Base-by-base conservation (phyloP, 2,329 filamentous ascomycete species). In the Trichoderma citrinoviride region DNA sequence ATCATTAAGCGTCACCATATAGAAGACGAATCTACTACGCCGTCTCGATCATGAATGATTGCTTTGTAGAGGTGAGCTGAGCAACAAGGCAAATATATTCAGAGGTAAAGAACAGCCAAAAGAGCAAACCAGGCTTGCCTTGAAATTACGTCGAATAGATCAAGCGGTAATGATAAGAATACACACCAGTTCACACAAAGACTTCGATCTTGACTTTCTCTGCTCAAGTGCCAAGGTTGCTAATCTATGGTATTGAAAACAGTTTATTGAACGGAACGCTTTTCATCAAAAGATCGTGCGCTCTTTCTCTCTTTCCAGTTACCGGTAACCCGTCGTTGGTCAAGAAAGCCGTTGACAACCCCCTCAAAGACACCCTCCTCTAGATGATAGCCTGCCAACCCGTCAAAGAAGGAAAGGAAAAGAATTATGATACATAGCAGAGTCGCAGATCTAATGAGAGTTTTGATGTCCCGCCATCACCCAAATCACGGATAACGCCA, bases 401-500 rank as follows among this genome's bases (percentile, higher is more conserved):
- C 27, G 14, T 27, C 10, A 10, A 23, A 10, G n/a, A 43, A 23
- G n/a, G 7, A 54, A 19, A 27, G 4, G 12, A 17, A 46, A 23
- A 7, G 12, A 47, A 41, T 37, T 37, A 27, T 21, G 15, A 40
- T 47, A 49, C 37, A 41, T n/a, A 5, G 5, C 47, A 33, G 10
- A 14, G 3, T 37, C 33, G 25, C 40, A 41, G 29, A 43, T 64
- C 52, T 64, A 64, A 41, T 23, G 43, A 41, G 15, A 12, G 25
- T 62, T 27, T 21, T 21, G 44, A 21, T 21, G 29, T 29, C 19
- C 47, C 4, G 23, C 12, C 47, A 50, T 17, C 33, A 21, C 29
- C 21, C 44, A 53, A n/a, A 25, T 12, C 14, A 23, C 46, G 33
- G 47, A 44, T 17, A 62, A 64, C 43, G 61, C 61, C 52, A 50